A percentile compares a stretch with the other conserved stretches of the same genome.
These are phyloP conservation scores for Fusarium abutilonis DNA, from an alignment of 2,329 filamentous ascomycete genomes.

Conservation along the genomic window DNA sequence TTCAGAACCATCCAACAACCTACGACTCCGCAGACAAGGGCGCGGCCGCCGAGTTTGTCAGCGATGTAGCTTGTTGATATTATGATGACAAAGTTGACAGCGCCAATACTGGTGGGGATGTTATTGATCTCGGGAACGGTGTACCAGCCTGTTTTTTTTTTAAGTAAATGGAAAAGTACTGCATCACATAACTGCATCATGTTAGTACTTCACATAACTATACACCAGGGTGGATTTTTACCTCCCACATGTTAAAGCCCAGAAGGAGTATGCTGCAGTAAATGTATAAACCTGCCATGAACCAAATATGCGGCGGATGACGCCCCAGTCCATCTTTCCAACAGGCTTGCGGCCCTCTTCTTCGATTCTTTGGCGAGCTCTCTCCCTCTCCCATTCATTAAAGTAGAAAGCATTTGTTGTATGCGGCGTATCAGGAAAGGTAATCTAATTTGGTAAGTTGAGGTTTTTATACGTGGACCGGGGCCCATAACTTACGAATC, in stretches of 20 bases:
- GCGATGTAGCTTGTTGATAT: conserved; percentile 49
- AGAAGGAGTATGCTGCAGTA: conserved; percentile 52
- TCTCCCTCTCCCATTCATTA: conserved; percentile 66
- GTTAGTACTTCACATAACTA: neutral
- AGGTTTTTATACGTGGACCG: neutral
- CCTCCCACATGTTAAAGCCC: conserved; percentile 52
- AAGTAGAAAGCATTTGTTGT: conserved; percentile 56
- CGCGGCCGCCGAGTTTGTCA: conserved; percentile 51
- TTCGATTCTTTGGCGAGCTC: conserved; percentile 75
- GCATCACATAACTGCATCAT: conserved; percentile 49
- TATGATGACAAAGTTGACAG: conserved; percentile 57
- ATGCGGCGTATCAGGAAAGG: conserved; percentile 56
- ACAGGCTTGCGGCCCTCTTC: conserved; percentile 56
- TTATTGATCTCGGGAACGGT: conserved; percentile 56
- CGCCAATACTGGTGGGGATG: conserved; percentile 56
- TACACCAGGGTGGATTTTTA: neutral
- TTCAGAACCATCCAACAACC: conserved; percentile 49
- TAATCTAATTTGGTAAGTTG: conserved; percentile 35
- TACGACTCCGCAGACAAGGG: conserved; percentile 50
- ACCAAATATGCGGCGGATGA: conserved; percentile 52
- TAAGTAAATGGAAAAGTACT: conserved; percentile 55
- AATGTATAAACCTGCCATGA: conserved; percentile 59
- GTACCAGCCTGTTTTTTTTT: conserved; percentile 49
- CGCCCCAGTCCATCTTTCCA: conserved; percentile 49
- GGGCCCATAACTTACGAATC: conserved; percentile 19